Base-by-base conservation (phyloP, 176 grass and related monocot species). In the Tillandsia leiboldiana region DNA sequence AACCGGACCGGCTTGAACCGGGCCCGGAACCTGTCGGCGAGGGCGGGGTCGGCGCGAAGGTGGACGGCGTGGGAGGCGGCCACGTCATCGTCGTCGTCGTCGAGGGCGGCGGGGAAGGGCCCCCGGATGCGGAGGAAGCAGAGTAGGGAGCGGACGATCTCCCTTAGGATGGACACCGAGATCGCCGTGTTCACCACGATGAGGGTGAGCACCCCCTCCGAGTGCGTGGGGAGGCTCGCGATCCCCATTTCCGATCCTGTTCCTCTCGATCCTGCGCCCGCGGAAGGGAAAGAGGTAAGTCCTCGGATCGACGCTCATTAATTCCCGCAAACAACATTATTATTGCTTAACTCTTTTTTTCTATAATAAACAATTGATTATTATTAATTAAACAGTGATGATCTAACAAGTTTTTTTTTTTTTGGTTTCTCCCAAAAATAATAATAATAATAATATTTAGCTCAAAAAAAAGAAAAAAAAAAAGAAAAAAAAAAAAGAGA, bases 211-310 rank as follows among this genome's bases (percentile, higher is more conserved):
- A 90, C 48, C 70, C 70, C 83, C 29, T 96, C 91, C 63, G 85
- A 90, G 26, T 87, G 87, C 4, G 91, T 69, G 22, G 91, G 87
- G 66, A 96, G 65, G 84, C 76, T 90, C 26, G 79, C 82, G 64
- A 96, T 76, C 9, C 91, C 91, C 91, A 96, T 96, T 89, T 49
- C n/a, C 51, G 9, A 42, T 10, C 22, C 29, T 22, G 49, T 71
- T 72, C 68, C 51, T n/a, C 26, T 18, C n/a, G 65, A 56, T 72
- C 10, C 17, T 9, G 3, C 50, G 26, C 11, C 12, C 15, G 26
- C 58, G 49, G 49, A 15, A 11, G 9, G 22, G 24, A 24, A 72
- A 65, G 57, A 47, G 67, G 14, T 22, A 20, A 51, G 7, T 29
- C 26, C 33, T 42, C 33, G 33, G 1, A 7, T 42, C 33, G 33